Percentiles rank a stretch among this genome's conserved stretches.
phyloP scores from a whole-genome alignment of 805 yeast species.

The Starmerella riodocensis region DNA sequence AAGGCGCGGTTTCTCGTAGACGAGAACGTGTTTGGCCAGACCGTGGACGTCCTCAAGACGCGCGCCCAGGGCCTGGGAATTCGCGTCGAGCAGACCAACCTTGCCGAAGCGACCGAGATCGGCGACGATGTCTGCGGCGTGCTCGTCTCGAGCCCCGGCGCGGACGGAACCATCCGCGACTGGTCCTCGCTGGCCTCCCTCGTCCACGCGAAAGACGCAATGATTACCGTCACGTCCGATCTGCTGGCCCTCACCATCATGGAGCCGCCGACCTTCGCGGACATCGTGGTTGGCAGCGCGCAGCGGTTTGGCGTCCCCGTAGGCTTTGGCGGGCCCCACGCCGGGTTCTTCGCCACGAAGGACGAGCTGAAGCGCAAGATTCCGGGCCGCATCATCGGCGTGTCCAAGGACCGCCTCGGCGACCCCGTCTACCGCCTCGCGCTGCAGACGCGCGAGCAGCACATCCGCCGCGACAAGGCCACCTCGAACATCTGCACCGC shows the following conservation, averaged over 20 bases:
- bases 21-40: conserved; percentile 67
- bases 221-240: conserved; percentile 82
- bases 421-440: conserved; percentile 84
- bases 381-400: conserved; percentile 93
- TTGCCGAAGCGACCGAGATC: conserved; percentile 27
- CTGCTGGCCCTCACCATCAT: conserved; percentile 74
- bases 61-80: conserved; percentile 68
- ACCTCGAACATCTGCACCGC: conserved; percentile 97
- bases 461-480: conserved; percentile 92
- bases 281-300: conserved; percentile 80
- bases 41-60: conserved; percentile 61
- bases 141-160: conserved; percentile 78
- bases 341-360: conserved; percentile 89
- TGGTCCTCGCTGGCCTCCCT: conserved; percentile 46
- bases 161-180: conserved; percentile 57
- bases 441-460: conserved; percentile 95
- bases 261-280: conserved; percentile 85
- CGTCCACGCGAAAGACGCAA: conserved; percentile 58
- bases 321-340: conserved; percentile 98
- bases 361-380: conserved; percentile 73
- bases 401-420: conserved; percentile 82
- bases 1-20: conserved; percentile 60
- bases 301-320: conserved; percentile 97
- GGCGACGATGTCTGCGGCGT: conserved; percentile 55
- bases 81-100: conserved; percentile 34